Evolutionary conservation across 192 early-diverging fungal species (phyloP), one percentile per base, ranked within the genome.

Genomic region (Cetraspora pellucida): DNA sequence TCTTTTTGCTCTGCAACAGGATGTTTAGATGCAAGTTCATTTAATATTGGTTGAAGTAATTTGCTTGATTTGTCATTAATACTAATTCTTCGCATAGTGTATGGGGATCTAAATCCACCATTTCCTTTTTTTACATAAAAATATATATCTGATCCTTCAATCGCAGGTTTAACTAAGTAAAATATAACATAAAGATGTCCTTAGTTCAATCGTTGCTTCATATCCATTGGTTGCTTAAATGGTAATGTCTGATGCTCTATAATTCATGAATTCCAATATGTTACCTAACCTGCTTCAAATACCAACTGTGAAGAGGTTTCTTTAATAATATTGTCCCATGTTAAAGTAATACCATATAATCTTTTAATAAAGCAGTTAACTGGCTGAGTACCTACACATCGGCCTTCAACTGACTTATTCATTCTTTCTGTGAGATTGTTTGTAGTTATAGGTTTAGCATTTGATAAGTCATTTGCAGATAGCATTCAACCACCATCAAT

Each of bases 261-360:
- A 25, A 59, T 27, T 59, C 27, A 10, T 27, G 21, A 28, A 27
- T 25, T 27, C 31, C 21, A 59, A 27, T 27, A 59, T 59, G 19
- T 59, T 23, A 13, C 21, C 27, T 27, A 23, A 8, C 57, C 57
- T 25, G 25, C 57, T 59, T 59, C 21, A 23, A 59, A 27, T 59
- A 27, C 10, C 11, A 59, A 59, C 13, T 59, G 57, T 0, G 10
- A 21, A 28, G 0, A 27, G 27, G 31, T 37, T 5, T 59, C 27
- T 59, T 59, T 21, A 28, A 25, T 59, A 27, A 70, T 27, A 70
- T 47, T 70, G 23, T 70, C 49, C 49, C 49, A 11, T 52, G 19
- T 37, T 52, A 70, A 70, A 11, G 45, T 70, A 2, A 70, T 21
- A 49, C 49, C 19, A 52, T 70, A 70, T 52, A 70, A 52, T 47